Evolutionary conservation across 2,329 filamentous ascomycete genomes (phyloP).

Genomic region (Trichoderma sp.): DNA sequence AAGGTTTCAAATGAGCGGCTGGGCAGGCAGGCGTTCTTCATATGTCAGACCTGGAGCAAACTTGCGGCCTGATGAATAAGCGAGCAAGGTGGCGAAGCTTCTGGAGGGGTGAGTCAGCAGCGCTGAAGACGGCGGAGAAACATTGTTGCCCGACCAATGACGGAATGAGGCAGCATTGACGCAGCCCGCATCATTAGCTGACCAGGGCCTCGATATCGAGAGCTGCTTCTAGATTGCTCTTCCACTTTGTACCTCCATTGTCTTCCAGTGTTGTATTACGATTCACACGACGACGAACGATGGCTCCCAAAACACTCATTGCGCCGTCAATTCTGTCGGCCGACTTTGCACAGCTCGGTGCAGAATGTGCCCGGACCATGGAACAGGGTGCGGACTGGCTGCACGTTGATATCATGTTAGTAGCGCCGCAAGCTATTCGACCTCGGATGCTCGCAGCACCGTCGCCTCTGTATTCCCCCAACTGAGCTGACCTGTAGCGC

Average conservation of each 20-base stretch:
- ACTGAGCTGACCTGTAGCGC: not conserved
- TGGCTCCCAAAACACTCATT: constrained; percentile 92
- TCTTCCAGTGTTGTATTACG: no score
- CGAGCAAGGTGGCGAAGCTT: constrained; percentile 1
- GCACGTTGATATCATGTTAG: constrained; percentile 86
- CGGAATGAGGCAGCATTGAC: not conserved
- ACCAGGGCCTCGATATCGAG: not conserved
- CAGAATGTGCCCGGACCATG: constrained; percentile 85
- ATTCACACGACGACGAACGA: constrained; percentile 44
- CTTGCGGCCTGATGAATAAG: constrained; percentile 9
- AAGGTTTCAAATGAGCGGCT: constrained; percentile 29
- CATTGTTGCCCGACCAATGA: not conserved
- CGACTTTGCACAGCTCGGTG: constrained; percentile 87
- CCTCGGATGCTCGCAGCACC: not conserved
- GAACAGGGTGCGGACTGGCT: constrained; percentile 86
- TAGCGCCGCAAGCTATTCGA: constrained; percentile 9
- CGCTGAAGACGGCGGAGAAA: not conserved
- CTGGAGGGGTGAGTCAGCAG: constrained; percentile 21
- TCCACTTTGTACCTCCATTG: not conserved
- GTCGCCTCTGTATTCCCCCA: not conserved
- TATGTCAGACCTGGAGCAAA: constrained; percentile 18
- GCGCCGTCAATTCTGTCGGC: constrained; percentile 97
- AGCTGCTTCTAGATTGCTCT: not conserved
- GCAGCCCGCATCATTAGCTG: not conserved
- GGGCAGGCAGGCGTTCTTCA: constrained; percentile 6